phyloP scores from a whole-genome alignment of 2,329 filamentous ascomycete genomes.

The Beauveria sp. region DNA sequence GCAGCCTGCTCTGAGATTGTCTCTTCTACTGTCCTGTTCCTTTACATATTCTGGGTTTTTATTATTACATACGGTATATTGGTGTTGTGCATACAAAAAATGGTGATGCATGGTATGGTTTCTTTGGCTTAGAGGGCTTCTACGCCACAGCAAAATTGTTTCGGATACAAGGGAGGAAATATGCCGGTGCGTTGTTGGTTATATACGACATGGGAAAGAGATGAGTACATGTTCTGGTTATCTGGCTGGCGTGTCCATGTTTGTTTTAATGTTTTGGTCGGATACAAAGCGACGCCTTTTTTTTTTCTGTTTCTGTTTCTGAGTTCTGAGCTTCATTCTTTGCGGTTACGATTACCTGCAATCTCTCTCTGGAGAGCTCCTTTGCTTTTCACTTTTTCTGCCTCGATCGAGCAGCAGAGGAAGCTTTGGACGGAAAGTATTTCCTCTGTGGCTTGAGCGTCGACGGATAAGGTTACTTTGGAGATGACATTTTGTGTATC shows the following conservation, averaged over 20 bases:
- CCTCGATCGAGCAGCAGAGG: background rate
- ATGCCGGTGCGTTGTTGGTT: background rate
- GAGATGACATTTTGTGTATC: slow-evolving; percentile 1
- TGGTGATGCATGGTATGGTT: background rate
- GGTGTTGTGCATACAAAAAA: slow-evolving; percentile 3
- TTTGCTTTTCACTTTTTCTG: background rate
- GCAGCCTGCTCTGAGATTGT: slow-evolving; percentile 14
- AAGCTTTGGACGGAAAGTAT: slow-evolving; percentile 1
- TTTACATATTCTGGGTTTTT: background rate
- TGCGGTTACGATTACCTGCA: background rate
- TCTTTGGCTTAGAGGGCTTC: background rate
- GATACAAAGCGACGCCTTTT: background rate
- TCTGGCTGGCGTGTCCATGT: background rate
- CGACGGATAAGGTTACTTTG: background rate
- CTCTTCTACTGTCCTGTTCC: background rate
- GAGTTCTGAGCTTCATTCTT: background rate
- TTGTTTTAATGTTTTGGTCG: slow-evolving; percentile 1
- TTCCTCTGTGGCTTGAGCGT: background rate
- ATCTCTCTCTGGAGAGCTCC: background rate
- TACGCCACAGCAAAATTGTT: background rate
- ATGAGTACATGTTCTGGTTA: background rate
- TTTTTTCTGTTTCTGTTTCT: slow-evolving; percentile 1
- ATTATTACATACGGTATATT: background rate
- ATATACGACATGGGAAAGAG: background rate
- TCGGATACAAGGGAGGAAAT: background rate